These are phyloP conservation scores for Leccinum longicurvipes DNA, from an alignment of 768 basidiomycete genomes.

Conservation along the genomic window DNA sequence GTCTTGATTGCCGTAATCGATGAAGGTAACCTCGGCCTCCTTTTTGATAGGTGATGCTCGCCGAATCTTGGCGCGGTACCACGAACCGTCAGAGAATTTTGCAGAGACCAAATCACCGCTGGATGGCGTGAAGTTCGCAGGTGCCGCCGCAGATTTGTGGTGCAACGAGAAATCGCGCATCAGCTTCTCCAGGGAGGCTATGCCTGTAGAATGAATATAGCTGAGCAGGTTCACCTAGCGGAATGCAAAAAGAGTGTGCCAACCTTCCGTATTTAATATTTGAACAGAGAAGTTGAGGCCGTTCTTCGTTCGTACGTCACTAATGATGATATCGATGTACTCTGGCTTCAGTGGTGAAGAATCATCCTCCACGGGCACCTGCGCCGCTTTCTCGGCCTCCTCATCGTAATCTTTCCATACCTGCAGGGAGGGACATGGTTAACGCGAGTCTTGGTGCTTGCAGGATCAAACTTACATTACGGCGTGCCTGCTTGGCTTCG, in stretches of 20 bases:
- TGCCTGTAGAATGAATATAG: slow-evolving; percentile 48
- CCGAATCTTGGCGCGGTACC: slow-evolving; percentile 95
- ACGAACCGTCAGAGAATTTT: slow-evolving; percentile 89
- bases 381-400: slow-evolving; percentile 56
- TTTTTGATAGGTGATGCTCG: slow-evolving; percentile 84
- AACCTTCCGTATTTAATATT: slow-evolving; percentile 87
- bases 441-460: background rate
- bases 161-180: slow-evolving; percentile 92
- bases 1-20: slow-evolving; percentile 95
- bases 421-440: slow-evolving; percentile 36
- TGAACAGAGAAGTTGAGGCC: slow-evolving; percentile 91
- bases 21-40: slow-evolving; percentile 93
- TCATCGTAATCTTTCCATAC: slow-evolving; percentile 87
- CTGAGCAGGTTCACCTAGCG: background rate
- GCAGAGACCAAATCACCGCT: slow-evolving; percentile 91
- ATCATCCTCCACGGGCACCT: slow-evolving; percentile 44
- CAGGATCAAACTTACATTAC: slow-evolving; percentile 56
- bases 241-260: slow-evolving; percentile 12
- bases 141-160: slow-evolving; percentile 63
- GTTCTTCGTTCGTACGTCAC: slow-evolving; percentile 71
- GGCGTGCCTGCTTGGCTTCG: slow-evolving; percentile 76
- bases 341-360: slow-evolving; percentile 67
- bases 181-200: slow-evolving; percentile 86
- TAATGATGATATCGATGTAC: slow-evolving; percentile 91
- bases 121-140: slow-evolving; percentile 74